These are phyloP conservation scores for Blepharisma japonicum DNA, from an alignment of 73 alveolate species.

Conservation along the genomic window DNA sequence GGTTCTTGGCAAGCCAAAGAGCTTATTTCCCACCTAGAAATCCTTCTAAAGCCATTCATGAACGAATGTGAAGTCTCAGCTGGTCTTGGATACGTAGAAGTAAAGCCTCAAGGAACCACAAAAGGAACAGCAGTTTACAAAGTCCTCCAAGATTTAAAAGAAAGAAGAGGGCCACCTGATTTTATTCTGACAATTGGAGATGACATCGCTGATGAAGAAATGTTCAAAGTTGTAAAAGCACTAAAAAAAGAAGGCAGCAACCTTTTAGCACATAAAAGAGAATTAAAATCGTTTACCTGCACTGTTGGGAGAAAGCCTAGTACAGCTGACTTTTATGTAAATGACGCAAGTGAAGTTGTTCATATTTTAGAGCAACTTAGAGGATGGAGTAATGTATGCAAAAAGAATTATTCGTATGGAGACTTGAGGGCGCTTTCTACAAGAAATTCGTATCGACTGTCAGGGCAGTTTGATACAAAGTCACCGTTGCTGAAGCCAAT, in stretches of 20 bases:
- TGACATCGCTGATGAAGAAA: constrained; percentile 5
- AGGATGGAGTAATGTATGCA: background rate
- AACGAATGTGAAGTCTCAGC: constrained; percentile 31
- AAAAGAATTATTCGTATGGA: background rate
- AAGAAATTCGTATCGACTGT: too few relatives aligned
- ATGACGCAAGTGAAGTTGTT: constrained; percentile 35
- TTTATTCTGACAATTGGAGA: constrained; percentile 5
- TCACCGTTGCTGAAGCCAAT: too few relatives aligned
- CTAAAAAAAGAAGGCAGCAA: background rate
- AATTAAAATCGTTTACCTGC: constrained; percentile 35
- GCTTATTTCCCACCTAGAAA: constrained; percentile 42
- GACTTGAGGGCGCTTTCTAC: background rate
- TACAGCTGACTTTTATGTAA: constrained; percentile 36
- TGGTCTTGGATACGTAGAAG: constrained; percentile 52
- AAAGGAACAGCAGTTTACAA: constrained; percentile 30
- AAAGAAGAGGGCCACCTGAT: background rate
- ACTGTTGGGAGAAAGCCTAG: constrained; percentile 53
- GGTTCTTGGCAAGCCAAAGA: constrained; percentile 65
- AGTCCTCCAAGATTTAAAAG: background rate
- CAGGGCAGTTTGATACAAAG: too few relatives aligned
- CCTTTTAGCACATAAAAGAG: background rate
- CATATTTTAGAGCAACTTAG: constrained; percentile 35
- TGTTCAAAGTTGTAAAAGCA: constrained; percentile 15
- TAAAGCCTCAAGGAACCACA: constrained; percentile 34
- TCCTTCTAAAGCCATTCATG: constrained; percentile 40